Conservation (phyloP, 2,329 filamentous ascomycete species). For the Colletotrichum lupini region DNA sequence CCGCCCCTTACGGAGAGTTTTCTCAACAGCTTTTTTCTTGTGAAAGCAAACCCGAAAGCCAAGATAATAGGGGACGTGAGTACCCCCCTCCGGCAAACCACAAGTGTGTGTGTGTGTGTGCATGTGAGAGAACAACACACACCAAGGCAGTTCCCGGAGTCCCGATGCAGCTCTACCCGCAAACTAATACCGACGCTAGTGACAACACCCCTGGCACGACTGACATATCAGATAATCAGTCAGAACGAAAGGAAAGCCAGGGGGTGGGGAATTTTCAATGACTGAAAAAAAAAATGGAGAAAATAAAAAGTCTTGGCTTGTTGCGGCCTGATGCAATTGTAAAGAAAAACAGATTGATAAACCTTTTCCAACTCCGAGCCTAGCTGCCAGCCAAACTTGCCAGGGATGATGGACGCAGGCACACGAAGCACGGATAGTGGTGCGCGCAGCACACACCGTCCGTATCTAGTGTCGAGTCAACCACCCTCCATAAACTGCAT, state of each 20-base stretch:
- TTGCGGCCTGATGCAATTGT: constrained; percentile 11
- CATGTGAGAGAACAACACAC: neutral
- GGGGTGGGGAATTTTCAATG: neutral
- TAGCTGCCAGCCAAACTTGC: neutral
- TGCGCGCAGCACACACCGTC: constrained; percentile 13
- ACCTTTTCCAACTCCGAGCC: neutral
- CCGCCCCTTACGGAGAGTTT: neutral
- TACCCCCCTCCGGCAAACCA: neutral
- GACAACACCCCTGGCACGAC: constrained; percentile 5
- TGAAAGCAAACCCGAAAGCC: neutral
- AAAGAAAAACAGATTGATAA: neutral
- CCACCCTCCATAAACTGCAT: constrained; percentile 8
- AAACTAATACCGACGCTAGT: neutral
- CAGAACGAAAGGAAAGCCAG: neutral
- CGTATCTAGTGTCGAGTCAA: constrained; percentile 4
- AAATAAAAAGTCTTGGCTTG: constrained; percentile 4
- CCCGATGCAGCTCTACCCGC: neutral
- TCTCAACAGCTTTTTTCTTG: neutral
- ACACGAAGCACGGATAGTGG: constrained; percentile 21
- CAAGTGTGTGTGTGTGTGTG: neutral
- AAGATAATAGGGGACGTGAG: neutral
- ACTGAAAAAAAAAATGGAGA: neutral
- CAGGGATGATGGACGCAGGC: neutral
- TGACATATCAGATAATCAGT: neutral
- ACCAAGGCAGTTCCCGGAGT: neutral